Evolutionary conservation across 148 eudicot genomes (phyloP).

Genomic region (Vaccinium darrowii): DNA sequence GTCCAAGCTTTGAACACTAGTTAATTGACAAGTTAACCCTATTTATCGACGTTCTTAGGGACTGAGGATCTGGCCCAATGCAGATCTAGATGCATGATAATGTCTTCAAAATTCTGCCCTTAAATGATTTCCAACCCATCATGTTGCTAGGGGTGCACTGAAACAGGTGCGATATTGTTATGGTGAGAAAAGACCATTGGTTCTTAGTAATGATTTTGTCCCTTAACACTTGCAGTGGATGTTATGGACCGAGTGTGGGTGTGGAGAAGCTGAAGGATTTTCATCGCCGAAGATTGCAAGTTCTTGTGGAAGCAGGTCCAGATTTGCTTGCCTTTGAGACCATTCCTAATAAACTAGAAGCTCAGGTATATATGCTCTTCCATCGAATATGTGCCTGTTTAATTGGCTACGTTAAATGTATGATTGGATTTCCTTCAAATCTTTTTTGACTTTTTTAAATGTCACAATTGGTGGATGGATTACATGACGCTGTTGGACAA

Average conservation of each 20-base stretch:
- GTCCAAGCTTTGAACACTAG: background rate
- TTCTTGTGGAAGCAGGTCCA: conserved; percentile 73
- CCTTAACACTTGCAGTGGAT: conserved; percentile 44
- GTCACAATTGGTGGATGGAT: background rate
- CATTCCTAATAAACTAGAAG: conserved; percentile 80
- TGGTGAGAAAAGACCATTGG: background rate
- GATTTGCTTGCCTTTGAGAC: conserved; percentile 91
- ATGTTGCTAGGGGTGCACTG: background rate
- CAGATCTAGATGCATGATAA: background rate
- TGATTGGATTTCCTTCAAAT: background rate
- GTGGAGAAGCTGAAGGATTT: conserved; percentile 76
- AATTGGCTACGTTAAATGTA: background rate
- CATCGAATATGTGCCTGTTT: background rate
- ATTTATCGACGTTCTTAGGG: background rate
- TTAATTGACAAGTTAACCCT: background rate
- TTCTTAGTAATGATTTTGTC: background rate
- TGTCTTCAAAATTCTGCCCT: background rate
- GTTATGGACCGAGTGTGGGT: conserved; percentile 51
- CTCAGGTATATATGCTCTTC: conserved; percentile 52
- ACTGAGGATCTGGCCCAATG: background rate
- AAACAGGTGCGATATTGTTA: background rate
- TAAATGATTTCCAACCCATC: background rate
- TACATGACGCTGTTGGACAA: background rate
- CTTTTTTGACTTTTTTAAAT: background rate
- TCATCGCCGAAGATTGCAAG: conserved; percentile 74